Percentiles rank a stretch among this genome's conserved stretches.
phyloP scores from a whole-genome alignment of 768 basidiomycete genomes.

The Russula sp. region DNA sequence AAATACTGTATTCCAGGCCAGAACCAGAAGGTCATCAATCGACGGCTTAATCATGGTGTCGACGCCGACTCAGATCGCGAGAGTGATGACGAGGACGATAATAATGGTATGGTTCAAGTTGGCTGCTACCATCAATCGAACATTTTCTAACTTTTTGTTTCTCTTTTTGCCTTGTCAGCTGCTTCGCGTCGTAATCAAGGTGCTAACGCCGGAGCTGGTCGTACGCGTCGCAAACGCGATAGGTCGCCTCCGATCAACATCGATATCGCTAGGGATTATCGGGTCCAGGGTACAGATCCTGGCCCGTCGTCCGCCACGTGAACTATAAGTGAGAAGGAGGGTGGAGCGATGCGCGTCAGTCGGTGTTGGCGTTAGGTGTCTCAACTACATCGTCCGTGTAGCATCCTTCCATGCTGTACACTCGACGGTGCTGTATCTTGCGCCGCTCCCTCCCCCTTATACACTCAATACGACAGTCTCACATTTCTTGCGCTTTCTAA shows the following conservation, averaged over 20 bases:
- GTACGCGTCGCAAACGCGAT: background rate
- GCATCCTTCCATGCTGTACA: too few species aligned
- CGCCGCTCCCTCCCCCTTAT: background rate
- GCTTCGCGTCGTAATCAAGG: too few species aligned
- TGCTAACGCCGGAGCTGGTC: background rate
- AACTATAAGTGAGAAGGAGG: background rate
- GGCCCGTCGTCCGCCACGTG: background rate
- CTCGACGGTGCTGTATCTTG: too few species aligned
- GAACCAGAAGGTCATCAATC: slow-evolving; percentile 9
- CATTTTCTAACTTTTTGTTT: too few species aligned
- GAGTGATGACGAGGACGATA: background rate
- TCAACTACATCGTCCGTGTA: too few species aligned
- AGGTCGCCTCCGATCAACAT: slow-evolving; percentile 3
- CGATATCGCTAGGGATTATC: slow-evolving; percentile 14
- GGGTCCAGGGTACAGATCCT: background rate
- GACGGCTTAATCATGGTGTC: background rate
- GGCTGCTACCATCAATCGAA: too few species aligned
- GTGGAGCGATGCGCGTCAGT: background rate
- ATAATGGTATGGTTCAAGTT: background rate
- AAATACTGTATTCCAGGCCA: slow-evolving; percentile 16
- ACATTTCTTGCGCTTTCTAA: background rate
- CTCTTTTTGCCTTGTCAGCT: too few species aligned
- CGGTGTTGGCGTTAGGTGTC: background rate
- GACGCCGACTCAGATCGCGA: too few species aligned
- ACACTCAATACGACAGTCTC: too few species aligned